These are phyloP conservation scores for Arthrobotrys sphaeroides DNA, from an alignment of 2,329 filamentous ascomycete genomes.

Conservation along the genomic window DNA sequence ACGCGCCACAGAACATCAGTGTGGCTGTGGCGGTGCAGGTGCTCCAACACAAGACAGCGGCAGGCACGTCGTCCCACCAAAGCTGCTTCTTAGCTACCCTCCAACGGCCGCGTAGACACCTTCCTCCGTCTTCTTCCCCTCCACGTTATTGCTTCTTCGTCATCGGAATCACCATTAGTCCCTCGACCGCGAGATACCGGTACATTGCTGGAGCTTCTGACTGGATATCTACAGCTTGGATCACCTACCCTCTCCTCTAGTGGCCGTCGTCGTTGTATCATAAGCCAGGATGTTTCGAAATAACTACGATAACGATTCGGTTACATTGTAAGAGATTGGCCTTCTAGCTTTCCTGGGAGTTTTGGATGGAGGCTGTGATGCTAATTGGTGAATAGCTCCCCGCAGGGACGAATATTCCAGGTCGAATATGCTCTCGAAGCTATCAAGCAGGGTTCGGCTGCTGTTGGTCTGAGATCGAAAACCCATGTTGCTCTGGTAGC, in stretches of 20 bases:
- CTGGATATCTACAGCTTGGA: conserved; percentile 11
- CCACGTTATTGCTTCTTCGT: conserved; percentile 2
- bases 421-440: conserved; percentile 99
- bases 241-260: background rate
- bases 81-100: background rate
- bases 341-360: background rate
- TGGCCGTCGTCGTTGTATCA: conserved; percentile 41
- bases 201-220: conserved; percentile 12
- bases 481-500: conserved; percentile 95
- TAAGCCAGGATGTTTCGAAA: conserved; percentile 89
- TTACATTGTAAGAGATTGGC: conserved; percentile 78
- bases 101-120: conserved; percentile 52
- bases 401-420: conserved; percentile 98
- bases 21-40: conserved; percentile 13
- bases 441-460: conserved; percentile 98
- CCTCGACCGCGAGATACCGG: background rate
- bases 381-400: conserved; percentile 73
- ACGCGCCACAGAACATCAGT: background rate
- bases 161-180: conserved; percentile 24
- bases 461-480: conserved; percentile 96
- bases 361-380: background rate
- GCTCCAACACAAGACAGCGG: conserved; percentile 24
- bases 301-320: conserved; percentile 99
- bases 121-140: conserved; percentile 6
- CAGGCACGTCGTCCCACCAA: conserved; percentile 53